Evolutionary conservation across 2,329 filamentous ascomycete species (phyloP).

Genomic region (Paecilomyces dactylethromorphus): DNA sequence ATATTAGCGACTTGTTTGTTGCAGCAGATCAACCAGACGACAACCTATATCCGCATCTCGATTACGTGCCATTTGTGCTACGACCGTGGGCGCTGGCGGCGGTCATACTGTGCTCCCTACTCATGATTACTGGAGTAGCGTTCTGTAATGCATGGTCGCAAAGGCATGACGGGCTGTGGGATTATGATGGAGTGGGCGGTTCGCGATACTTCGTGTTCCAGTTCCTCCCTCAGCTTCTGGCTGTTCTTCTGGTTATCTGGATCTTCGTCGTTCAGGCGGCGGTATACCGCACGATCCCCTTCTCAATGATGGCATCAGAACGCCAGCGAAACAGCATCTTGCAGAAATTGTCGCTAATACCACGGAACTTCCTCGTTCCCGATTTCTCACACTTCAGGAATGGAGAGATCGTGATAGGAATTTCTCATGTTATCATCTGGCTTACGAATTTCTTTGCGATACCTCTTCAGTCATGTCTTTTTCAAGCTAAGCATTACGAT

Average conservation of each 20-base stretch:
- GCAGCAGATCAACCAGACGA: constrained; percentile 40
- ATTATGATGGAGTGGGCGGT: constrained; percentile 64
- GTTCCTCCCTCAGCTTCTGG: constrained; percentile 74
- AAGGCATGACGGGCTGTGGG: constrained; percentile 56
- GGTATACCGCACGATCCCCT: constrained; percentile 70
- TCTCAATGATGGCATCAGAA: constrained; percentile 66
- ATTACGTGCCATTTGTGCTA: constrained; percentile 66
- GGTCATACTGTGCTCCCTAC: constrained; percentile 55
- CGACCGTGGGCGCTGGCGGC: constrained; percentile 58
- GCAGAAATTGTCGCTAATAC: constrained; percentile 53
- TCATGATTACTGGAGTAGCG: constrained; percentile 67
- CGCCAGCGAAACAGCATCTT: constrained; percentile 56
- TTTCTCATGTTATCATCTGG: constrained; percentile 67
- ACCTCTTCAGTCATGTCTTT: constrained; percentile 72
- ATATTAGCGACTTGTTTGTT: constrained; percentile 40
- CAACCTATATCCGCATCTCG: constrained; percentile 48
- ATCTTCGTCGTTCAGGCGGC: constrained; percentile 67
- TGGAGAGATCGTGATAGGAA: constrained; percentile 61
- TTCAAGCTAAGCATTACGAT: constrained; percentile 59
- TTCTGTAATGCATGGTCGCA: constrained; percentile 66
- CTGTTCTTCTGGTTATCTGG: constrained; percentile 66
- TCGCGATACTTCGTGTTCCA: constrained; percentile 78
- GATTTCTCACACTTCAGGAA: constrained; percentile 61
- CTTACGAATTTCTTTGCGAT: constrained; percentile 66
- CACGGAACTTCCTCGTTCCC: constrained; percentile 62